Percentiles rank a stretch among this genome's conserved stretches.
Evolutionary conservation across 2,329 filamentous ascomycete genomes (phyloP).

Genomic region (Fusarium tanahbumbuense): DNA sequence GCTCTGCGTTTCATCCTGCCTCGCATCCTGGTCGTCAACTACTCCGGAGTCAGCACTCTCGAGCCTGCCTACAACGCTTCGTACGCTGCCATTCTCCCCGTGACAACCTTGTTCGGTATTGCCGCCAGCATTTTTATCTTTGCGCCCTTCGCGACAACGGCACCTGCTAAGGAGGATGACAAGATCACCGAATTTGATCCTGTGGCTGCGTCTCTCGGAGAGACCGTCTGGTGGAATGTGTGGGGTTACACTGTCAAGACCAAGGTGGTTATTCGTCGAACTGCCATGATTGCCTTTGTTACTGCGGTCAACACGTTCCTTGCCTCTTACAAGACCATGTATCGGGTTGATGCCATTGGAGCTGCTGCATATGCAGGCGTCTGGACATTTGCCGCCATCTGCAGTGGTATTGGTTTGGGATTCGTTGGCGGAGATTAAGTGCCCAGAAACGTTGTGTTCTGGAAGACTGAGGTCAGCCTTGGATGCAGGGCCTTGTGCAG

Average conservation of each 20-base stretch:
- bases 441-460: not conserved
- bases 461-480: slow-evolving; percentile 35
- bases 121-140: slow-evolving; percentile 84
- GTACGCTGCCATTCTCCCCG: slow-evolving; percentile 70
- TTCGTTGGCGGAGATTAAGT: slow-evolving; percentile 60
- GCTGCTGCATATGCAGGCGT: slow-evolving; percentile 78
- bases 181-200: slow-evolving; percentile 70
- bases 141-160: slow-evolving; percentile 69
- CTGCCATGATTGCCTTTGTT: slow-evolving; percentile 67
- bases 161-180: slow-evolving; percentile 61
- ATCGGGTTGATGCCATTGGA: slow-evolving; percentile 76
- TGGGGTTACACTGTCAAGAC: slow-evolving; percentile 75
- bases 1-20: slow-evolving; percentile 79
- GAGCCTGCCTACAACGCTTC: slow-evolving; percentile 73
- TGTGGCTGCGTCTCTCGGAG: slow-evolving; percentile 70
- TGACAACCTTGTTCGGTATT: slow-evolving; percentile 69
- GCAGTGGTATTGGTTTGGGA: slow-evolving; percentile 68
- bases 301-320: slow-evolving; percentile 71
- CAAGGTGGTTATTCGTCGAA: slow-evolving; percentile 73
- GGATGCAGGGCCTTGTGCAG: slow-evolving; percentile 7
- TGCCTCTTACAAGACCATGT: slow-evolving; percentile 73
- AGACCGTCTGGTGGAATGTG: slow-evolving; percentile 79
- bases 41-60: slow-evolving; percentile 76
- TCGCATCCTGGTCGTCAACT: slow-evolving; percentile 77
- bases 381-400: slow-evolving; percentile 75